These are phyloP conservation scores for Aspergillus persii DNA, from an alignment of 2,329 filamentous ascomycete species.

Conservation along the genomic window DNA sequence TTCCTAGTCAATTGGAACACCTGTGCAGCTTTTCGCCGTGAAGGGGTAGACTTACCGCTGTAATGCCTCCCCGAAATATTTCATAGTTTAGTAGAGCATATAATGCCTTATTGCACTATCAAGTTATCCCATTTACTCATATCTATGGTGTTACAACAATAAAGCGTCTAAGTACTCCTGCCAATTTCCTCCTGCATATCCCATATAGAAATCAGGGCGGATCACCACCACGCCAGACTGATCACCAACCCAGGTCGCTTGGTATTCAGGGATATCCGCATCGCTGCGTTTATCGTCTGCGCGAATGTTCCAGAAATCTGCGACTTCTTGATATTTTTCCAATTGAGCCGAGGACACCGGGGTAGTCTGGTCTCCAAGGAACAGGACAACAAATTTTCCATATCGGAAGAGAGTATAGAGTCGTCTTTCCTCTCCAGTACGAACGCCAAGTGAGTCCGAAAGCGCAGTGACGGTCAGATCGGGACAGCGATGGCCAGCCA, in stretches of 20 bases:
- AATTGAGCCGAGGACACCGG: background rate
- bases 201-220: constrained; percentile 1
- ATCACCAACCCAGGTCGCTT: background rate
- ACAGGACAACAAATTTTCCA: background rate
- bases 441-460: background rate
- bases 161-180: background rate
- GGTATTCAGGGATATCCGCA: background rate
- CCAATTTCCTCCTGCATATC: constrained; percentile 1
- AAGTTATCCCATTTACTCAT: no score
- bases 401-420: background rate
- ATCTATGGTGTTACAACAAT: background rate
- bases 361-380: background rate
- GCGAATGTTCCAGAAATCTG: background rate
- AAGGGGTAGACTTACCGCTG: no score
- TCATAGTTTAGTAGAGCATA: no score
- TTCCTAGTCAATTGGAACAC: no score
- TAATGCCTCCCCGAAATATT: no score
- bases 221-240: constrained; percentile 1
- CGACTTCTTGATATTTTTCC: background rate
- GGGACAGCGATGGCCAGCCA: constrained; percentile 1
- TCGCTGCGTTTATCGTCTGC: background rate
- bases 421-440: background rate
- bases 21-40: no score
- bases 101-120: no score
- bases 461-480: background rate